Percentiles rank a stretch among this genome's conserved stretches.
Conservation (phyloP, 805 yeast species). For the Kurtzmaniella cleridarum region DNA sequence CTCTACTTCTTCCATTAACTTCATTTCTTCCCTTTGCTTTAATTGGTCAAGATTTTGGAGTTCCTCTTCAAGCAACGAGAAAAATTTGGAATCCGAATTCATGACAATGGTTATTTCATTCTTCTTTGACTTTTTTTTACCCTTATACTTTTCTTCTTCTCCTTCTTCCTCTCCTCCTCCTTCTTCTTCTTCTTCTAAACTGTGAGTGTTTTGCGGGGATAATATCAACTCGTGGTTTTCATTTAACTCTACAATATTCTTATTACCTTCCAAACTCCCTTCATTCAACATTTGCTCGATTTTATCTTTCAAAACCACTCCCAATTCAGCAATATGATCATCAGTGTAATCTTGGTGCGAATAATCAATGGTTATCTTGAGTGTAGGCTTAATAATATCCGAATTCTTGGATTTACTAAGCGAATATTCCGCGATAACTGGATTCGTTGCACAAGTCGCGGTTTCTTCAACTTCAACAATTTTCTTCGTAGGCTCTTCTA, state of each 20-base stretch:
- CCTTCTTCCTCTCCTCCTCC: conserved; percentile 7
- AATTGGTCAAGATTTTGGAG: conserved; percentile 44
- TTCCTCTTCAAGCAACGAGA: conserved; percentile 52
- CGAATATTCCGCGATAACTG: conserved; percentile 39
- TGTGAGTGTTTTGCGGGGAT: conserved; percentile 18
- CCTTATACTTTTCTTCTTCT: conserved; percentile 5
- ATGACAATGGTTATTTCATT: conserved; percentile 39
- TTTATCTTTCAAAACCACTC: conserved; percentile 21
- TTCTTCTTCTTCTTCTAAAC: conserved; percentile 6
- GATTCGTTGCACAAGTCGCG: conserved; percentile 31
- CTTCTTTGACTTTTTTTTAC: conserved; percentile 8
- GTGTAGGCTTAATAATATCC: conserved; percentile 27
- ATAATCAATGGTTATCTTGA: conserved; percentile 34
- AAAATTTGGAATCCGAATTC: conserved; percentile 55
- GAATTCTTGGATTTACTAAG: conserved; percentile 22
- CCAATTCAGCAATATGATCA: conserved; percentile 28
- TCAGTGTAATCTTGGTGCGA: conserved; percentile 21
- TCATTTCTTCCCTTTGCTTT: conserved; percentile 36
- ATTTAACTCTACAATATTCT: conserved; percentile 2
- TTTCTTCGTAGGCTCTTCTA: conserved; percentile 21
- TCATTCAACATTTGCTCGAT: conserved; percentile 22
- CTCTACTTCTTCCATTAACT: conserved; percentile 39
- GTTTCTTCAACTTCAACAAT: conserved; percentile 27
- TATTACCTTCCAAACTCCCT: not conserved
- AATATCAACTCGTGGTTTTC: conserved; percentile 13